Evolutionary conservation across 106 monocot genomes (phyloP).

Genomic region (Triglochin maritima): DNA sequence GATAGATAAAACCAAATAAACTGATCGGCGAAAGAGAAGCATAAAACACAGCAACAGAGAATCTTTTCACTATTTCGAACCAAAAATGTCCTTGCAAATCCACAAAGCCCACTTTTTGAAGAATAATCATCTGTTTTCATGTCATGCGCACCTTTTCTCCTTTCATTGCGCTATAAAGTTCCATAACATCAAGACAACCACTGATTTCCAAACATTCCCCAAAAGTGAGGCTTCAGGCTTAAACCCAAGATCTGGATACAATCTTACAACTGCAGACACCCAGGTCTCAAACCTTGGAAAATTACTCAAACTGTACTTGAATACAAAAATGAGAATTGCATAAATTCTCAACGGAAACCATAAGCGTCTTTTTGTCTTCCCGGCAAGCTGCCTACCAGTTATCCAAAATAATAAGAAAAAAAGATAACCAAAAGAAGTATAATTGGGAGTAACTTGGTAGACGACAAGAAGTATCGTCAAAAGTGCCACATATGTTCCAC

Average conservation of each 20-base stretch:
- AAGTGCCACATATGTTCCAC: slow-evolving; percentile 84
- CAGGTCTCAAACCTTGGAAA: slow-evolving; percentile 44
- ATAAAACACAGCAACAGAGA: slow-evolving; percentile 70
- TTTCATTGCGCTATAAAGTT: slow-evolving; percentile 91
- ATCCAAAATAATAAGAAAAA: slow-evolving; percentile 95
- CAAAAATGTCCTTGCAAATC: slow-evolving; percentile 64
- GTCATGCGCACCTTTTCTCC: slow-evolving; percentile 41
- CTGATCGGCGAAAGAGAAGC: slow-evolving; percentile 74
- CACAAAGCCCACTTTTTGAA: slow-evolving; percentile 43
- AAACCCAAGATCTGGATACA: slow-evolving; percentile 83
- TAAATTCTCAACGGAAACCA: slow-evolving; percentile 94
- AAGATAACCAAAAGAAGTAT: slow-evolving; percentile 88
- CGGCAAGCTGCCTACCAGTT: slow-evolving; percentile 85
- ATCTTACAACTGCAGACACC: slow-evolving; percentile 46
- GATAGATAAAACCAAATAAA: slow-evolving; percentile 76
- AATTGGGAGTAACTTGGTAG: slow-evolving; percentile 85
- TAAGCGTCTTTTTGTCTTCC: slow-evolving; percentile 63
- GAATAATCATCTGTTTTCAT: slow-evolving; percentile 26
- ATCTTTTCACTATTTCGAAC: slow-evolving; percentile 94
- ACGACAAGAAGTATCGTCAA: slow-evolving; percentile 79
- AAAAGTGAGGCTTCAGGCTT: slow-evolving; percentile 62
- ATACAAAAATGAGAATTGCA: slow-evolving; percentile 55
- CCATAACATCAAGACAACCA: slow-evolving; percentile 91
- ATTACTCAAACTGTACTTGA: slow-evolving; percentile 71
- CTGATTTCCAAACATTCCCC: slow-evolving; percentile 70